These are phyloP conservation scores for Triticum urartu DNA, from an alignment of 176 grass and related monocot genomes.

Conservation along the genomic window DNA sequence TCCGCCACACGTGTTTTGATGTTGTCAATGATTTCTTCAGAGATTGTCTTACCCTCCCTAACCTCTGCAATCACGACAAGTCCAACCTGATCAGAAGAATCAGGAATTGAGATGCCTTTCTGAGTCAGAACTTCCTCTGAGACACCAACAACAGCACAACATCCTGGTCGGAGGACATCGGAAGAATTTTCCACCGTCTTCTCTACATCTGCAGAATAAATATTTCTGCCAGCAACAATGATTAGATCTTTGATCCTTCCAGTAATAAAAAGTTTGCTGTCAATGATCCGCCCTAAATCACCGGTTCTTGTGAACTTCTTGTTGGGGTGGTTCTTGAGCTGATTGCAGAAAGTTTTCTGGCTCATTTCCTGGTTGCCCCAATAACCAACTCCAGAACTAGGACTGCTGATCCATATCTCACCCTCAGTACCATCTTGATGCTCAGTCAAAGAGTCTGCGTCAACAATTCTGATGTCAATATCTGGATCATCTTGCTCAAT, in stretches of 20 bases:
- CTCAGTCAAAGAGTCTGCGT: constrained; percentile 48
- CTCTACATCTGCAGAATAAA: constrained; percentile 73
- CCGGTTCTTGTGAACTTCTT: constrained; percentile 74
- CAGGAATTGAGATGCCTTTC: constrained; percentile 63
- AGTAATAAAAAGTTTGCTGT: constrained; percentile 69
- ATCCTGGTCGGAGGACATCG: constrained; percentile 50
- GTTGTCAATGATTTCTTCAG: constrained; percentile 40
- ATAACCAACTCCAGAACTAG: constrained; percentile 68
- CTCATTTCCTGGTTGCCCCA: constrained; percentile 62
- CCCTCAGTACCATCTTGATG: constrained; percentile 57
- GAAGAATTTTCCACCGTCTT: constrained; percentile 76
- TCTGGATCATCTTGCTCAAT: constrained; percentile 41
- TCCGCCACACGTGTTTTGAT: constrained; percentile 61
- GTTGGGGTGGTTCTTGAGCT: constrained; percentile 42
- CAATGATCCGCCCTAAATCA: constrained; percentile 64
- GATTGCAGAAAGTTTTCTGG: constrained; percentile 68
- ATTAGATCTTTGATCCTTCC: constrained; percentile 85
- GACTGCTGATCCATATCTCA: constrained; percentile 86
- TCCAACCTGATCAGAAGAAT: constrained; percentile 71
- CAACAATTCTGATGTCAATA: constrained; percentile 65
- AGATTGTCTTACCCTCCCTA: constrained; percentile 56
- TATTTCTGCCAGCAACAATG: constrained; percentile 77
- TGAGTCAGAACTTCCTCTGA: constrained; percentile 55
- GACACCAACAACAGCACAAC: constrained; percentile 74
- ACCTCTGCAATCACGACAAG: constrained; percentile 73